Conservation (phyloP, 2,329 filamentous ascomycete species). For the Beauveria sp. region DNA sequence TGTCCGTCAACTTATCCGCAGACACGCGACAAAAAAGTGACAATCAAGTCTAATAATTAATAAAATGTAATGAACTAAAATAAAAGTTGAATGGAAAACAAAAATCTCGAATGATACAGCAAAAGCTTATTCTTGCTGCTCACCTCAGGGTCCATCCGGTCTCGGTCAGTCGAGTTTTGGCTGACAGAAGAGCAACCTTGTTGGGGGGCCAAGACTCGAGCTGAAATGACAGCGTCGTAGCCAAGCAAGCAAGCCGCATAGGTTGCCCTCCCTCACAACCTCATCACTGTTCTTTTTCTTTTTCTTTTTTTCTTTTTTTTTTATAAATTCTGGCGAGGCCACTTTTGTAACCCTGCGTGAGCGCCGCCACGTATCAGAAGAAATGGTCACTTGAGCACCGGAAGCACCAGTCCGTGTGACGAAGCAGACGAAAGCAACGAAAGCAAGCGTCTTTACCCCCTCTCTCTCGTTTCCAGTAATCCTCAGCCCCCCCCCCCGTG, state of each 20-base stretch:
- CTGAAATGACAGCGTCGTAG: constrained; percentile 7
- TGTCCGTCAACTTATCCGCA: neutral
- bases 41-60: neutral
- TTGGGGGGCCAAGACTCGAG: constrained; percentile 4
- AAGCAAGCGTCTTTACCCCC: too few species aligned
- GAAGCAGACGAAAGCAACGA: neutral
- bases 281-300: neutral
- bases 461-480: too few species aligned
- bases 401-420: neutral
- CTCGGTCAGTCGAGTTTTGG: neutral
- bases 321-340: too few species aligned
- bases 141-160: neutral
- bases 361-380: neutral
- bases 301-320: neutral
- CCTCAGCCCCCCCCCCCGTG: too few species aligned
- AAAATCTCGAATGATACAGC: neutral
- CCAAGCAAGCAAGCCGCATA: neutral
- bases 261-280: neutral
- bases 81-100: neutral
- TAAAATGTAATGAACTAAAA: neutral
- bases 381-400: neutral
- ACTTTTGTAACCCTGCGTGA: neutral
- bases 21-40: neutral
- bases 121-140: neutral
- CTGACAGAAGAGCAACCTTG: neutral